Evolutionary conservation across 805 yeast genomes (phyloP).

Genomic region (Trichomonascus vanleenenianus): DNA sequence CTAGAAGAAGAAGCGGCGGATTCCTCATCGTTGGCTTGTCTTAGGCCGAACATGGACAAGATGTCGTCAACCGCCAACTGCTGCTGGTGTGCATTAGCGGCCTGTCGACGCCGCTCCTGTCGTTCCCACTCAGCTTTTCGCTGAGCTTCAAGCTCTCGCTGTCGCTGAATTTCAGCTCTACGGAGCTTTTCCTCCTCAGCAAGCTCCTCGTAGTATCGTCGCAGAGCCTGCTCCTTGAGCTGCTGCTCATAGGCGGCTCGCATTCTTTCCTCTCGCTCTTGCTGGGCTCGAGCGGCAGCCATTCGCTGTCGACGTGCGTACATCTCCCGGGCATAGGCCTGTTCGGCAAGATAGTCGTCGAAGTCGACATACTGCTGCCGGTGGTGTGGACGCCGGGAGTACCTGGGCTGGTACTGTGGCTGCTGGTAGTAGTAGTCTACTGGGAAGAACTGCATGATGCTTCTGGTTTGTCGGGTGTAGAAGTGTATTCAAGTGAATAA

Average conservation of each 20-base stretch:
- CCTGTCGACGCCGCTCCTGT: neutral
- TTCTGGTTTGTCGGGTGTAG: neutral
- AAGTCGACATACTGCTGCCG: conserved; percentile 4
- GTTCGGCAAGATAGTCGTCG: conserved; percentile 6
- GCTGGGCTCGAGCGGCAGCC: conserved; percentile 1
- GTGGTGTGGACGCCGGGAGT: neutral
- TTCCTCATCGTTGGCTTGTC: too few species aligned
- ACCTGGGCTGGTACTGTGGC: neutral
- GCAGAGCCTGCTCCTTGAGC: conserved; percentile 3
- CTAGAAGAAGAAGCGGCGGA: too few species aligned
- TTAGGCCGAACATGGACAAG: too few species aligned
- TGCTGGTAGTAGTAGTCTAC: conserved; percentile 1
- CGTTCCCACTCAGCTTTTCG: neutral
- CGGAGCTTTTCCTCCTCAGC: neutral
- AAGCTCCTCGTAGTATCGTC: conserved; percentile 1
- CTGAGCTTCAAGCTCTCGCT: neutral
- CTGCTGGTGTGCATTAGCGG: neutral
- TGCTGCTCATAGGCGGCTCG: conserved; percentile 1
- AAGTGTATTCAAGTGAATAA: neutral
- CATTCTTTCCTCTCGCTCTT: conserved; percentile 2
- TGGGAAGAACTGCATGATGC: conserved; percentile 6
- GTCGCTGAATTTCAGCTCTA: neutral
- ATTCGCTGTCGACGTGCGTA: conserved; percentile 6
- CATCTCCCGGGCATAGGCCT: conserved; percentile 9
- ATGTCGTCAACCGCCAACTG: neutral